phyloP scores from a whole-genome alignment of 2,329 filamentous ascomycete species.

The Beauveria bassiana region DNA sequence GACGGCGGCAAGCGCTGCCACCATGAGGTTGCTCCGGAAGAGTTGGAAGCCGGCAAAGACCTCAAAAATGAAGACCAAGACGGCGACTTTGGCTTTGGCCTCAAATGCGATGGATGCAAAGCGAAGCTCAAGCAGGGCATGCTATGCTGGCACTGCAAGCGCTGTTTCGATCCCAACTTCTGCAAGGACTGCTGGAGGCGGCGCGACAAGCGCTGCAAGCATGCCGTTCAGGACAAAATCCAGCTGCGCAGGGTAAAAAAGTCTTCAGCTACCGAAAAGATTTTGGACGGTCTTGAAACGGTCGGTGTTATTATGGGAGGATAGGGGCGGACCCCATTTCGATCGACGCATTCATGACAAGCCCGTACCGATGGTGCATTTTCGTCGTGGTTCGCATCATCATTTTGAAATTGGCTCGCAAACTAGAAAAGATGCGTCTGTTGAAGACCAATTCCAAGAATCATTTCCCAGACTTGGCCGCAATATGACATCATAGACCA shows the following conservation, averaged over 20 bases:
- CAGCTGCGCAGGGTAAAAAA: constrained; percentile 15
- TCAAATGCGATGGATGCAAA: constrained; percentile 37
- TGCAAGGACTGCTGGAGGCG: constrained; percentile 15
- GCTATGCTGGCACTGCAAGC: constrained; percentile 16
- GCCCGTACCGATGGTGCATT: too few species aligned
- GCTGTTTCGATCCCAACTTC: constrained; percentile 15
- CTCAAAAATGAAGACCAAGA: constrained; percentile 7
- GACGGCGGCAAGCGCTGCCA: background rate
- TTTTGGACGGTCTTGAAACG: background rate
- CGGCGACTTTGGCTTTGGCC: constrained; percentile 19
- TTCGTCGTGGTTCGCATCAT: too few species aligned
- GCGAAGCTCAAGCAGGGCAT: constrained; percentile 12
- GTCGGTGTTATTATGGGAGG: background rate
- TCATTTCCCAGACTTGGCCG: too few species aligned
- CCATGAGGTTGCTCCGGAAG: background rate
- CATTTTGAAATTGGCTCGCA: too few species aligned
- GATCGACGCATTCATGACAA: too few species aligned
- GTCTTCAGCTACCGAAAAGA: background rate
- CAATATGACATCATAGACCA: background rate
- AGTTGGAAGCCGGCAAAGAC: background rate
- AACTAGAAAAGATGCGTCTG: too few species aligned
- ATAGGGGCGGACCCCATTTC: background rate
- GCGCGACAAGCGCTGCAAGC: constrained; percentile 15
- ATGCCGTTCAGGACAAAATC: constrained; percentile 13
- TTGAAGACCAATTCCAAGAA: too few species aligned